Evolutionary conservation across 2,329 filamentous ascomycete species (phyloP).

Genomic region (Eurotiales sp.): DNA sequence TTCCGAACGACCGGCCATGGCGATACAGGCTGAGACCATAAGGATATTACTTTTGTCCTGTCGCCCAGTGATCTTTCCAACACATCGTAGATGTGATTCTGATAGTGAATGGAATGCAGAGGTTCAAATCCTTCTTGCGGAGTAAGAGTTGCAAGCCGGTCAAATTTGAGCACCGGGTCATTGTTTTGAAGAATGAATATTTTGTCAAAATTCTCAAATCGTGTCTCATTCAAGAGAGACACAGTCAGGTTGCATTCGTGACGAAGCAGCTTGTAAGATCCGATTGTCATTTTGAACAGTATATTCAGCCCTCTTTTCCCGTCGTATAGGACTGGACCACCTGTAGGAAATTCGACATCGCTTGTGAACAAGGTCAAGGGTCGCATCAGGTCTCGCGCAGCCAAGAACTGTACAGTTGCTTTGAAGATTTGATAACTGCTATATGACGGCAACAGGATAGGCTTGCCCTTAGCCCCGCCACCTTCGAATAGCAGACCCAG

Average conservation of each 20-base stretch:
- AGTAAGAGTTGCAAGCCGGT: conserved; percentile 46
- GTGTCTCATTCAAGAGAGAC: conserved; percentile 67
- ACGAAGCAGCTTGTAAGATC: conserved; percentile 72
- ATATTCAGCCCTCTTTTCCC: conserved; percentile 71
- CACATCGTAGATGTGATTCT: conserved; percentile 54
- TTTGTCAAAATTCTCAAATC: conserved; percentile 75
- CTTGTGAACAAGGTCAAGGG: conserved; percentile 49
- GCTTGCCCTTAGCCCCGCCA: conserved; percentile 68
- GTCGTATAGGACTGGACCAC: conserved; percentile 74
- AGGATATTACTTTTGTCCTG: conserved; percentile 65
- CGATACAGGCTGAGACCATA: conserved; percentile 42
- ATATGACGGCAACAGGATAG: conserved; percentile 72
- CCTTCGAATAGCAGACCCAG: conserved; percentile 75
- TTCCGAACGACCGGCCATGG: conserved; percentile 49
- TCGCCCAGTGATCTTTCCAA: conserved; percentile 71
- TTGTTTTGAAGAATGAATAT: conserved; percentile 69
- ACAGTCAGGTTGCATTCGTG: conserved; percentile 72
- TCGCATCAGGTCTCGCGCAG: conserved; percentile 68
- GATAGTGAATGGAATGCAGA: conserved; percentile 26
- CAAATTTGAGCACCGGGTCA: conserved; percentile 52
- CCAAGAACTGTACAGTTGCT: conserved; percentile 82
- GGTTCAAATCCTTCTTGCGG: conserved; percentile 24
- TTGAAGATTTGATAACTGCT: conserved; percentile 95
- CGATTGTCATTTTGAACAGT: conserved; percentile 83
- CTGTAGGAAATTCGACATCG: conserved; percentile 33